These are phyloP conservation scores for Pseudodiploospora longispora DNA, from an alignment of 2,329 filamentous ascomycete genomes.

Conservation along the genomic window DNA sequence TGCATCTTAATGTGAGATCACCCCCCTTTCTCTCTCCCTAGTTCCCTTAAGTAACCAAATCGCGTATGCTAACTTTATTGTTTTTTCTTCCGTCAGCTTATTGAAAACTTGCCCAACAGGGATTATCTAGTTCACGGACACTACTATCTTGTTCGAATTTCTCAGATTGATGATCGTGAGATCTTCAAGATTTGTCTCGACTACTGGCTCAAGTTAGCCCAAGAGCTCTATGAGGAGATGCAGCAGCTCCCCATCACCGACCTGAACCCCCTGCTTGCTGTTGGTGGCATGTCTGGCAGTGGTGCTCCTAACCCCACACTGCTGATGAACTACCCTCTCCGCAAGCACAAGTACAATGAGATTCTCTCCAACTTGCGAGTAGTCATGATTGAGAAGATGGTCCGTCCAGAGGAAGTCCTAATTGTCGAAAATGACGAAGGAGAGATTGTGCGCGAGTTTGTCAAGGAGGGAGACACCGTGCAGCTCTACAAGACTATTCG, in stretches of 20 bases:
- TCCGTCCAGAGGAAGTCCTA: conserved; percentile 91
- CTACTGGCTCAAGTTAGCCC: conserved; percentile 98
- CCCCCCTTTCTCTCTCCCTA: not conserved
- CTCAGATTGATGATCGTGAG: conserved; percentile 95
- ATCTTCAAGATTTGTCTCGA: conserved; percentile 99
- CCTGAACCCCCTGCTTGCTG: conserved; percentile 78
- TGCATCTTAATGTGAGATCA: conserved; percentile 66
- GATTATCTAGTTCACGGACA: conserved; percentile 94
- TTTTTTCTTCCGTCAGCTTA: conserved; percentile 47
- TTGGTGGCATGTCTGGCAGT: conserved; percentile 65
- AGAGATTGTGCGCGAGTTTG: conserved; percentile 96
- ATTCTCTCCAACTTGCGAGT: conserved; percentile 88
- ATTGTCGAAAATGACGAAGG: conserved; percentile 99
- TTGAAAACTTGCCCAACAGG: conserved; percentile 90
- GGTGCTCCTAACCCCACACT: conserved; percentile 78
- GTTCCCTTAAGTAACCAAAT: not conserved
- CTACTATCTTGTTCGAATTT: conserved; percentile 96
- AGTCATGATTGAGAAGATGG: conserved; percentile 99
- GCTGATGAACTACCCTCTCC: conserved; percentile 83
- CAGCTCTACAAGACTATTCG: conserved; percentile 98
- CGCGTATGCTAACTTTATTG: conserved; percentile 3
- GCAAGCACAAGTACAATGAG: conserved; percentile 97
- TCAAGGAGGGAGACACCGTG: conserved; percentile 98
- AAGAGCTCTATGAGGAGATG: conserved; percentile 98
- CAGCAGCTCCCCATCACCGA: conserved; percentile 91